Base-by-base conservation (phyloP, 2,329 filamentous ascomycete genomes). In the Alternaria sp. region DNA sequence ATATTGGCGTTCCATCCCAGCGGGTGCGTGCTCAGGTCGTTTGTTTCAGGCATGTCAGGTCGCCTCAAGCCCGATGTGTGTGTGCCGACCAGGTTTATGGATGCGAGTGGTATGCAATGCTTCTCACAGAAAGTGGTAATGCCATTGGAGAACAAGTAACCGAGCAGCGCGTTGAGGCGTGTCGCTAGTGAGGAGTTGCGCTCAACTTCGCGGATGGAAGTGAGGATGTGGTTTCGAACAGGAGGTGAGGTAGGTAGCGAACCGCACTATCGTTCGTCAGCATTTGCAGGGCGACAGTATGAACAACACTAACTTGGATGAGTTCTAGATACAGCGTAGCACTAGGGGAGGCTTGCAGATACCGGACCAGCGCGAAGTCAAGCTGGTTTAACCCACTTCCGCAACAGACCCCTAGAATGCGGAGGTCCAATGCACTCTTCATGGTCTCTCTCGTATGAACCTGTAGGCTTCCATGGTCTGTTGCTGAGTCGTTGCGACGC, bases 331-430 rank as follows among this genome's bases (percentile, higher is more conserved):
- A 83, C 82, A 89, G 84, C 3, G 85, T 82, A 6, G 81, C 79
- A 7, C 83, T 79, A 1, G 86, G 86, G 7, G 81, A 81, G 17
- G 82, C 81, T 70, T 89, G 87, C 50, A 79, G 79, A 73, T 88
- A 89, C 55, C 79, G 85, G 68, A 87, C 88, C 9, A 88, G 80
- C 2, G 85, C 86, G 67, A 86, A 88, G 72, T 88, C 85, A 47
- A 89, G 87, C 25, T 85, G 83, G 70, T 87, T 85, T 61, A 88
- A 85, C 0, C 83, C 84, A 4, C 84, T 86, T 26, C 85, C 85
- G 57, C 81, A 83, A 73, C 86, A 87, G 67, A 88, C 72, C 1
- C 87, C 87, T 17, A 88, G 79, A 23, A 88, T 85, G 1, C 80
- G 85, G 43, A 88, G 69, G 66, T 87, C 82, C 60, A 88, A 74